Evolutionary conservation across 371 early-diverging fungal genomes (phyloP).

Genomic region (Mucor circinelloides): DNA sequence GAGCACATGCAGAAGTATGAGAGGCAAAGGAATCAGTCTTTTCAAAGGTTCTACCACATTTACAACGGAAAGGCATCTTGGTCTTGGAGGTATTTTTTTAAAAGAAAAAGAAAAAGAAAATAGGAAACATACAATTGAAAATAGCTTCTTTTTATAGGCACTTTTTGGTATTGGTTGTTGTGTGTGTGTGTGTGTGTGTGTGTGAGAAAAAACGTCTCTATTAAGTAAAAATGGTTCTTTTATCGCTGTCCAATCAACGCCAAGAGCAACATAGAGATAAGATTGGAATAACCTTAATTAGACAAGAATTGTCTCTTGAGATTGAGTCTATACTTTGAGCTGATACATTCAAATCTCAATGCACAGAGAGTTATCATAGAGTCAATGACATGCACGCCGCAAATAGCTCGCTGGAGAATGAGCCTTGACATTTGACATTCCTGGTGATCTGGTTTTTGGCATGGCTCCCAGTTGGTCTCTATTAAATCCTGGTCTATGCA

Average conservation of each 20-base stretch:
- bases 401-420: slow-evolving; percentile 34
- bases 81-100: background rate
- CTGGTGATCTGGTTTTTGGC: slow-evolving; percentile 5
- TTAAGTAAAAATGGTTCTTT: background rate
- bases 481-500: slow-evolving; percentile 12
- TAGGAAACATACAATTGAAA: slow-evolving; percentile 14
- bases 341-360: slow-evolving; percentile 49
- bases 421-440: slow-evolving; percentile 26
- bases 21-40: slow-evolving; percentile 52
- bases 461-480: slow-evolving; percentile 22
- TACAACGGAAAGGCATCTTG: slow-evolving; percentile 58
- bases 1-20: slow-evolving; percentile 53
- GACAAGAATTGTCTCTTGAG: slow-evolving; percentile 48
- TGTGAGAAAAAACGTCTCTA: slow-evolving; percentile 5
- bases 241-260: slow-evolving; percentile 22
- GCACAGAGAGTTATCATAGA: slow-evolving; percentile 32
- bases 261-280: slow-evolving; percentile 7
- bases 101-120: slow-evolving; percentile 17
- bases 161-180: background rate
- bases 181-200: background rate
- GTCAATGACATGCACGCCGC: slow-evolving; percentile 34
- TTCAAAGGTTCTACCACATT: slow-evolving; percentile 60
- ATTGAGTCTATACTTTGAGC: slow-evolving; percentile 48
- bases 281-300: slow-evolving; percentile 17
- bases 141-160: slow-evolving; percentile 9